These are phyloP conservation scores for Royoungia palumana DNA, from an alignment of 768 basidiomycete genomes.

Conservation along the genomic window DNA sequence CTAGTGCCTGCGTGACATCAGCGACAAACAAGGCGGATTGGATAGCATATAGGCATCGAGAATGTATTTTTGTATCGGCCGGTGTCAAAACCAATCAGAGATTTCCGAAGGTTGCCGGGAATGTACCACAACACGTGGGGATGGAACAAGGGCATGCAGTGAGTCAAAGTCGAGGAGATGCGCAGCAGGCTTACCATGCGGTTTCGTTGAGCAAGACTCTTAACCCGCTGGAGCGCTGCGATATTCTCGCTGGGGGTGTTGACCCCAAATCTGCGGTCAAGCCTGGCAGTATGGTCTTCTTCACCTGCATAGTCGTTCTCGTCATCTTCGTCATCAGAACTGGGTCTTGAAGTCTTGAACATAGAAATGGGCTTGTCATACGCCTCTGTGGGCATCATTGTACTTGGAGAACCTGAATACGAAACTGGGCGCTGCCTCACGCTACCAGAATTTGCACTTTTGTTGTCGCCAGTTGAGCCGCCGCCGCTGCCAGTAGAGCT, in stretches of 20 bases:
- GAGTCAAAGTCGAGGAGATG: constrained; percentile 17
- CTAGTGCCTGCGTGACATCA: constrained; percentile 47
- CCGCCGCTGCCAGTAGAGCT: constrained; percentile 84
- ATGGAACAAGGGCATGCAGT: constrained; percentile 27
- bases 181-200: constrained; percentile 53
- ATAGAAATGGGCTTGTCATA: constrained; percentile 34
- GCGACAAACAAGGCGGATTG: background rate
- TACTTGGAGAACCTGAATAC: constrained; percentile 20
- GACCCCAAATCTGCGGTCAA: constrained; percentile 36
- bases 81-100: constrained; percentile 4
- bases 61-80: constrained; percentile 2
- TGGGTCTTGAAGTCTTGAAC: constrained; percentile 28
- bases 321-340: constrained; percentile 46
- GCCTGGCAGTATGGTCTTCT: constrained; percentile 63
- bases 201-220: constrained; percentile 68
- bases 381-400: constrained; percentile 41
- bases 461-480: constrained; percentile 66
- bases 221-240: constrained; percentile 62
- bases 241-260: constrained; percentile 51
- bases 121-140: constrained; percentile 31
- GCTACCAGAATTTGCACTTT: constrained; percentile 40
- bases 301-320: constrained; percentile 49
- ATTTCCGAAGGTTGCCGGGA: constrained; percentile 12
- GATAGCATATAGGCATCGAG: constrained; percentile 20
- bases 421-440: constrained; percentile 34